Evolutionary conservation across 1,284 basidiomycete species (phyloP), one percentile per base, ranked within the genome.

Genomic region (Fomitopsis betulina): DNA sequence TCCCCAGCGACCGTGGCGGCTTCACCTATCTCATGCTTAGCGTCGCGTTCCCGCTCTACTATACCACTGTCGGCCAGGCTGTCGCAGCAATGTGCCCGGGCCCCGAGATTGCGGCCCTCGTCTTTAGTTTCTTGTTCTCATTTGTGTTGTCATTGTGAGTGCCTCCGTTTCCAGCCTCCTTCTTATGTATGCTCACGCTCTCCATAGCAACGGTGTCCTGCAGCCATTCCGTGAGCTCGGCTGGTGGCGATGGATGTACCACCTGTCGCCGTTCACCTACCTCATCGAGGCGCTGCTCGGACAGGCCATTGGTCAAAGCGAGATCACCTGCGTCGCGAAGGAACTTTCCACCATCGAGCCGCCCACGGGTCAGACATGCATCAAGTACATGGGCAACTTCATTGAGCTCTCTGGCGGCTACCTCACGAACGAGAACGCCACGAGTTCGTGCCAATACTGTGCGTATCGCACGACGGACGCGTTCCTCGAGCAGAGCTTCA

Each of bases 241-340:
- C 6, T 93, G 89, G 86, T 93, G 90, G 91, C 76, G 76, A 63
- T 94, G 91, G 87, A 90, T 93, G 86, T 91, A 93, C 73, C 81
- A 79, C 53, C 71, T 90, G 5, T 89, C 88, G 2, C 91, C 91
- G 0, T 92, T 85, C 73, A 90, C 87, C 8, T 88, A 87, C 65
- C 73, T 87, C 45, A 78, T 84, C 52, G 85, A 87, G 66, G 84
- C 79, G 30, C 65, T 86, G 35, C 65, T 83, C 27, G 79, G 80
- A 2, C 77, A 83, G 71, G 74, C 70, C 23, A 47, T 73, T 38
- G 74, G 73, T 56, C 76, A 75, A 17, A 69, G 79, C 9, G 62
- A 66, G 7, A 76, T 89, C 57, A 62, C 71, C 37, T 86, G 85
- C 69, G 65, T 71, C 10, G 39, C 67, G 0, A 58, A 65, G 52